phyloP scores from a whole-genome alignment of 306 rosid species.

The Castanospermum australe region DNA sequence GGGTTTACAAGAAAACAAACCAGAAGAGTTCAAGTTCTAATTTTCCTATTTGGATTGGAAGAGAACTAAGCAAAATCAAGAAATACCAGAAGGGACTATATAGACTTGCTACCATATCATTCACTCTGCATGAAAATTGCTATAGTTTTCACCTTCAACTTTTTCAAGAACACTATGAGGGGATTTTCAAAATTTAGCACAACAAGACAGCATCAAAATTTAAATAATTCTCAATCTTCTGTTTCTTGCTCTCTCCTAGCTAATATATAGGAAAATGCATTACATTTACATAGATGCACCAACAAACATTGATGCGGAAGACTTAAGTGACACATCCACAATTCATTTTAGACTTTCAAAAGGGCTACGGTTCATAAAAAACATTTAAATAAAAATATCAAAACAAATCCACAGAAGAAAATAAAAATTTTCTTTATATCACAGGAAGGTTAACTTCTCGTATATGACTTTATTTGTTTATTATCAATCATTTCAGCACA shows the following conservation, averaged over 20 bases:
- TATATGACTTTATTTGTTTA: background rate
- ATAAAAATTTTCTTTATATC: background rate
- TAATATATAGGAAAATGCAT: background rate
- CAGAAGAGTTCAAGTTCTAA: too few relatives aligned
- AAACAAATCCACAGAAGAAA: conserved; percentile 1
- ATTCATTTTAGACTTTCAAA: background rate
- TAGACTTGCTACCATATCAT: too few relatives aligned
- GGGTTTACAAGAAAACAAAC: too few relatives aligned
- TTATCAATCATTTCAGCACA: background rate
- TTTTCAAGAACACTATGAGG: background rate
- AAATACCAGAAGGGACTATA: too few relatives aligned
- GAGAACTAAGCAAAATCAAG: too few relatives aligned
- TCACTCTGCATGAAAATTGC: background rate
- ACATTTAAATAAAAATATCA: background rate
- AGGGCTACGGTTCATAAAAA: background rate
- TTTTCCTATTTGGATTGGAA: too few relatives aligned
- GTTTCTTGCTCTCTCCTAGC: background rate
- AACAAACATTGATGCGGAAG: background rate
- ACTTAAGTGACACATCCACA: background rate
- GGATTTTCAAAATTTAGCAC: background rate
- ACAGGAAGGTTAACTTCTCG: background rate
- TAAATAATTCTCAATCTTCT: background rate
- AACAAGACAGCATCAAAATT: background rate
- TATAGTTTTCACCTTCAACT: background rate
- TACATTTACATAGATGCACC: background rate